Conservation (phyloP, 2,329 filamentous ascomycete species). For the Chrysoporthe cubensis region DNA sequence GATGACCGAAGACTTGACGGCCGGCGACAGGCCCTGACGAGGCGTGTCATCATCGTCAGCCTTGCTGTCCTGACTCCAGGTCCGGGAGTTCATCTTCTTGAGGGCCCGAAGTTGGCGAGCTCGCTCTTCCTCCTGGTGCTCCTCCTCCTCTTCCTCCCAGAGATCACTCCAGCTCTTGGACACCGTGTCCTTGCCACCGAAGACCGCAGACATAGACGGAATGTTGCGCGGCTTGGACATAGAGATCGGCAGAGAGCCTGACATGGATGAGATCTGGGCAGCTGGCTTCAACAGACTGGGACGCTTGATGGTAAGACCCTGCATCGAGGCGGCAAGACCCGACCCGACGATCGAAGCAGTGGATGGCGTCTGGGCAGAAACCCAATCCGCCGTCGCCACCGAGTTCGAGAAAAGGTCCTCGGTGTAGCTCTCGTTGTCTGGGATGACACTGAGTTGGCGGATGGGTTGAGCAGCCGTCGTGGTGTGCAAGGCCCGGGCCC, state of each 20-base stretch:
- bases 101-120: slow-evolving; percentile 61
- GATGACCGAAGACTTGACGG: slow-evolving; percentile 44
- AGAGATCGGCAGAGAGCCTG: slow-evolving; percentile 76
- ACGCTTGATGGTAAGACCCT: slow-evolving; percentile 65
- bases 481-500: slow-evolving; percentile 86
- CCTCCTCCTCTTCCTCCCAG: slow-evolving; percentile 90
- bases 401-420: slow-evolving; percentile 87
- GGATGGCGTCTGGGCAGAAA: slow-evolving; percentile 78
- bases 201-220: slow-evolving; percentile 75
- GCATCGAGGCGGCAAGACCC: slow-evolving; percentile 78
- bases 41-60: slow-evolving; percentile 52
- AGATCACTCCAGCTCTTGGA: slow-evolving; percentile 99
- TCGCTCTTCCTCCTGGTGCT: slow-evolving; percentile 69
- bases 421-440: slow-evolving; percentile 75
- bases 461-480: slow-evolving; percentile 66
- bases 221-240: slow-evolving; percentile 76
- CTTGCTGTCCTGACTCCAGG: slow-evolving; percentile 78
- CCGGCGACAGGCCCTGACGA: slow-evolving; percentile 46
- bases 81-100: slow-evolving; percentile 72
- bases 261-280: slow-evolving; percentile 60
- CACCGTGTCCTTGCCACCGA: slow-evolving; percentile 77
- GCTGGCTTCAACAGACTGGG: slow-evolving; percentile 51
- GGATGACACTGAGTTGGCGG: slow-evolving; percentile 86
- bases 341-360: slow-evolving; percentile 85
- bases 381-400: slow-evolving; percentile 73